Evolutionary conservation across 345 rosid species (phyloP), one percentile per base, ranked within the genome.

Genomic region (Cardamine resedifolia): DNA sequence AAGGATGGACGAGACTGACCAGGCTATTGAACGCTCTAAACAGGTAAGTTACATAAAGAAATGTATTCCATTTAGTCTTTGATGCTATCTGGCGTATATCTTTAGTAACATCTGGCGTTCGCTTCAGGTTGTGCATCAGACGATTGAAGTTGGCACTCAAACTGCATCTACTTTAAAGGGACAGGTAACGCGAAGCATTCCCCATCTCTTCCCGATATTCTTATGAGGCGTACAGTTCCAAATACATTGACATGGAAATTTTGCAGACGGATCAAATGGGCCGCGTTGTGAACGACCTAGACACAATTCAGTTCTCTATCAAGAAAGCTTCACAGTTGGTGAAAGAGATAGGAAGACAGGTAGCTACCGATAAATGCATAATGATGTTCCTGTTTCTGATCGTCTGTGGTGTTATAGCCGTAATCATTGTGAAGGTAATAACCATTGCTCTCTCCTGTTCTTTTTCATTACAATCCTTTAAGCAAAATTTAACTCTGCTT

Each of bases 251-350:
- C 64, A 9, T 38, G 3, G n/a, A 68, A 58, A 5, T 15, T 10
- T 36, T 73, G 41, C 85, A 94, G 96, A 89, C 99, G 19, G 99
- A 94, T 44, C 99, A 95, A 95, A 95, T 95, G 99, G 99, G 95
- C 4, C 90, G 93, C 1, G 86, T 91, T 57, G 97, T 89, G 34
- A 88, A 95, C 57, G 83, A 91, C 79, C 85, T 95, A 41, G 97
- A 95, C 79, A 94, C 97, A 3, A 89, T 94, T 79, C 99, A 94
- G 63, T 94, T 94, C 81, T 94, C 98, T 27, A 84, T 94, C 71
- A 94, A 94, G 85, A 94, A 94, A 78, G 97, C 97, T 36, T 89
- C 98, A 2, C 95, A 94, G 84, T 84, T 91, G 2, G 98, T 94
- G 81, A 89, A 89, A 88, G 98, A 91, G 84, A 94, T 94, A 12